Evolutionary conservation across 345 rosid genomes (phyloP), one percentile per base, ranked within the genome.

Genomic region (Eucalyptus victrix): DNA sequence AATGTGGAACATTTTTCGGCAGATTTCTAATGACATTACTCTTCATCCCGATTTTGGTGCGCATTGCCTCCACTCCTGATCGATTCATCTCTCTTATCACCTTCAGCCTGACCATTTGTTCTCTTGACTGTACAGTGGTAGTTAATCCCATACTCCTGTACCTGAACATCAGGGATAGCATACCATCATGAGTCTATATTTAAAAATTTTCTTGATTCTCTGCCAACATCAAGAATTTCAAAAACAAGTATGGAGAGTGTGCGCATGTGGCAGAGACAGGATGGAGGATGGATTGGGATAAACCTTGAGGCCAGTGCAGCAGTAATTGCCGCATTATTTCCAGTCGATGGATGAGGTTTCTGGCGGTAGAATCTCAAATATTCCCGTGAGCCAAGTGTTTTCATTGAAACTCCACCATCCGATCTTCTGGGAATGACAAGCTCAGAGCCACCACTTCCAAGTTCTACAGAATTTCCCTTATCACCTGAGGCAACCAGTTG

Each of bases 371-470:
- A 98, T 51, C 97, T 97, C 93, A 97, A 88, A 91, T 91, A 96
- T 90, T 96, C 99, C 56, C 99, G 96, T 60, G 98, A 98, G 42
- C 99, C 99, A 18, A 97, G 94, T 42, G 99, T 93, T 92, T 90
- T 98, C 67, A 94, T 90, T 47, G 92, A 90, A 87, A 91, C 89
- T 90, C 94, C 89, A 76, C 88, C 89, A 58, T 91, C 94, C 2
- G 95, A 87, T 92, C 95, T 97, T 51, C 91, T 95, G 13, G 92
- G 96, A 91, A 98, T 95, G 92, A 96, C 91, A 6, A 98, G 97
- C 95, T 98, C 99, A 83, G 99, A 95, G 49, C 98, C 99, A 89
- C 93, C 95, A 86, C 89, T 87, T 12, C 93, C 96, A 76, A 97
- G 93, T 92, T 97, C 97, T 45, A 94, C 92, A 62, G 88, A 89